phyloP scores from a whole-genome alignment of 169 alveolate genomes.

The Toxoplasma gondii region DNA sequence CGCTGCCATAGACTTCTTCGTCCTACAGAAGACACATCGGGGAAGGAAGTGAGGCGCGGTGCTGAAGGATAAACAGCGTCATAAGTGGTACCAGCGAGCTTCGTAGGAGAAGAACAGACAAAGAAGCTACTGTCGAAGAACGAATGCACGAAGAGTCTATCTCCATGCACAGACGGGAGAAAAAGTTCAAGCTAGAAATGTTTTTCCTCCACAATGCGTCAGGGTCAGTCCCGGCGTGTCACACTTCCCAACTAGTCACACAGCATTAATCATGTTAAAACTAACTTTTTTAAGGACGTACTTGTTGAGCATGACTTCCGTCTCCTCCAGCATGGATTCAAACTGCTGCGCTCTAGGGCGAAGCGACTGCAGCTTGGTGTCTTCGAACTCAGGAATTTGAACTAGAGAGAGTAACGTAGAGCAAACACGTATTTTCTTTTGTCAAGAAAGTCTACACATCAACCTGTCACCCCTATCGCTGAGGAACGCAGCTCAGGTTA shows the following conservation, averaged over 20 bases:
- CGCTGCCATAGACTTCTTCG: slow-evolving; percentile 68
- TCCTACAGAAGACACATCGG: slow-evolving; percentile 20
- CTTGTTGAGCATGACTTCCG: slow-evolving; percentile 65
- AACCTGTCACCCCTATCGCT: too few relatives aligned
- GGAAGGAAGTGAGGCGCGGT: background rate
- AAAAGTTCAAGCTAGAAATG: too few relatives aligned
- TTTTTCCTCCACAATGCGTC: too few relatives aligned
- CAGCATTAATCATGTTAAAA: too few relatives aligned
- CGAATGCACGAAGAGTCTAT: too few relatives aligned
- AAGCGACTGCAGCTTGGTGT: slow-evolving; percentile 60
- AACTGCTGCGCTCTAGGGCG: slow-evolving; percentile 61
- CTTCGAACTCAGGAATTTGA: slow-evolving; percentile 50
- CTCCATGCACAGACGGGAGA: too few relatives aligned
- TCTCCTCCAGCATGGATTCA: slow-evolving; percentile 58
- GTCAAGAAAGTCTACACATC: too few relatives aligned
- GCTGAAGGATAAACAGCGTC: background rate
- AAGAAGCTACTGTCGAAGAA: too few relatives aligned
- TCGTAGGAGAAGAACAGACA: too few relatives aligned
- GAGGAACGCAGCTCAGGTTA: too few relatives aligned
- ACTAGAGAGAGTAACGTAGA: slow-evolving; percentile 24
- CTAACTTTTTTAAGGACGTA: background rate
- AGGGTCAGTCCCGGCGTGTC: too few relatives aligned
- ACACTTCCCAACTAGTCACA: too few relatives aligned
- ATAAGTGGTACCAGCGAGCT: background rate
- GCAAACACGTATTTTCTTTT: background rate